These are phyloP conservation scores for Thalassia testudinum DNA, from an alignment of 116 monocot genomes.

Conservation along the genomic window DNA sequence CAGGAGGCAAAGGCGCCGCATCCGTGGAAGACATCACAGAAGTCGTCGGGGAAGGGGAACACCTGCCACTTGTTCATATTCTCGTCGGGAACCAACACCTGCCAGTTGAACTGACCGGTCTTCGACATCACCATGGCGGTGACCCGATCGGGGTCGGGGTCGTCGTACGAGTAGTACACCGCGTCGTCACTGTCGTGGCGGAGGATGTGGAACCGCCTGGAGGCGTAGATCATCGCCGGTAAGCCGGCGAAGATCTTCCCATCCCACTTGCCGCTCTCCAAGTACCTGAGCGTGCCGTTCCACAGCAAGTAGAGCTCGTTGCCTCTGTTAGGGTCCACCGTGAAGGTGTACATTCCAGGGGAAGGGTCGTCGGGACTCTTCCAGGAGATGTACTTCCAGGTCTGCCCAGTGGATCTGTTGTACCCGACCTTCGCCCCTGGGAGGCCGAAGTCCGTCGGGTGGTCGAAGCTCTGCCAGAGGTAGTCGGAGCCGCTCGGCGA, in stretches of 20 bases:
- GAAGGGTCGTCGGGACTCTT: slow-evolving; percentile 30
- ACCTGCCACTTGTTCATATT: background rate
- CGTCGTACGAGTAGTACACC: slow-evolving; percentile 18
- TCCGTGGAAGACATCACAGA: slow-evolving; percentile 1
- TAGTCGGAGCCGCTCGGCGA: background rate
- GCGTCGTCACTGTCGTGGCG: slow-evolving; percentile 3
- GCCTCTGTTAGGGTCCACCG: slow-evolving; percentile 18
- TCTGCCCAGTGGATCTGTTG: slow-evolving; percentile 17
- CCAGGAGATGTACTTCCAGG: slow-evolving; percentile 18
- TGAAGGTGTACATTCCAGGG: slow-evolving; percentile 17
- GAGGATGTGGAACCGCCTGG: slow-evolving; percentile 4
- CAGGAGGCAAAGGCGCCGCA: slow-evolving; percentile 15
- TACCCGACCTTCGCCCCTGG: slow-evolving; percentile 21
- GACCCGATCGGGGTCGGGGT: slow-evolving; percentile 6
- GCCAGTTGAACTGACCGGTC: slow-evolving; percentile 22
- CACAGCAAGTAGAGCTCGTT: slow-evolving; percentile 11
- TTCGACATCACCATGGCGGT: slow-evolving; percentile 21
- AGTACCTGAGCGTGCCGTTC: slow-evolving; percentile 15
- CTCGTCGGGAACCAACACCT: background rate
- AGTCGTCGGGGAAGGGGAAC: background rate
- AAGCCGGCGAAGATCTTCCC: slow-evolving; percentile 15
- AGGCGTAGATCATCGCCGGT: slow-evolving; percentile 11
- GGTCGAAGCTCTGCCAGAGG: slow-evolving; percentile 42
- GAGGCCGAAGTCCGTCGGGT: slow-evolving; percentile 33
- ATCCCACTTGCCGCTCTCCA: slow-evolving; percentile 25